phyloP scores from a whole-genome alignment of 108 stramenopile genomes.

The Chaetoceros tenuissimus region DNA sequence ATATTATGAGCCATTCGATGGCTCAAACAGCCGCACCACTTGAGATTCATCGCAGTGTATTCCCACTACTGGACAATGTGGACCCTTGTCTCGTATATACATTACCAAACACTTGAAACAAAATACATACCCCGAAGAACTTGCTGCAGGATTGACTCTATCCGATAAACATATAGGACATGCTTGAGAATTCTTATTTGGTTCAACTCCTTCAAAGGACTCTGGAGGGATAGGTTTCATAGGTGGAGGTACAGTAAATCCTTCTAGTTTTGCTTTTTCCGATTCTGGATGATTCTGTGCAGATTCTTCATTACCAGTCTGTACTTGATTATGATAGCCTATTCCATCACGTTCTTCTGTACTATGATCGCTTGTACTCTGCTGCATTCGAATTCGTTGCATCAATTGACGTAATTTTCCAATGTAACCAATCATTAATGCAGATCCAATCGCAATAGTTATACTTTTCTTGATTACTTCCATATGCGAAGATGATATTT shows the following conservation, averaged over 20 bases:
- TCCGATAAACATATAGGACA: constrained; percentile 65
- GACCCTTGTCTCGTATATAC: constrained; percentile 31
- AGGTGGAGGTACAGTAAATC: too few relatives aligned
- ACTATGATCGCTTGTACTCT: too few relatives aligned
- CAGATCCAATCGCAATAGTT: constrained; percentile 1
- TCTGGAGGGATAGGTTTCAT: too few relatives aligned
- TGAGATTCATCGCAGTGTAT: constrained; percentile 40
- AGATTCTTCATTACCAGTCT: too few relatives aligned
- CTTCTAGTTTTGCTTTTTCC: too few relatives aligned
- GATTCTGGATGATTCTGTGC: too few relatives aligned
- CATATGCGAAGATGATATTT: constrained; percentile 6
- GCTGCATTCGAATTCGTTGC: neutral
- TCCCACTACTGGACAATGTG: constrained; percentile 57
- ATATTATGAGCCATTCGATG: constrained; percentile 2
- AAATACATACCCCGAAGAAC: constrained; percentile 70
- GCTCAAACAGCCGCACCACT: constrained; percentile 59
- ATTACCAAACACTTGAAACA: constrained; percentile 54
- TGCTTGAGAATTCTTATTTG: constrained; percentile 8
- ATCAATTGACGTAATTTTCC: constrained; percentile 4
- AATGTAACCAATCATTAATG: constrained; percentile 7
- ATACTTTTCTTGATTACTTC: neutral
- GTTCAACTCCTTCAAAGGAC: too few relatives aligned
- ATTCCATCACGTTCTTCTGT: too few relatives aligned
- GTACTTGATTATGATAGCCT: too few relatives aligned
- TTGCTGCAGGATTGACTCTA: constrained; percentile 59